phyloP scores from a whole-genome alignment of 257 asterid genomes.

The Scutellaria galericulata region DNA sequence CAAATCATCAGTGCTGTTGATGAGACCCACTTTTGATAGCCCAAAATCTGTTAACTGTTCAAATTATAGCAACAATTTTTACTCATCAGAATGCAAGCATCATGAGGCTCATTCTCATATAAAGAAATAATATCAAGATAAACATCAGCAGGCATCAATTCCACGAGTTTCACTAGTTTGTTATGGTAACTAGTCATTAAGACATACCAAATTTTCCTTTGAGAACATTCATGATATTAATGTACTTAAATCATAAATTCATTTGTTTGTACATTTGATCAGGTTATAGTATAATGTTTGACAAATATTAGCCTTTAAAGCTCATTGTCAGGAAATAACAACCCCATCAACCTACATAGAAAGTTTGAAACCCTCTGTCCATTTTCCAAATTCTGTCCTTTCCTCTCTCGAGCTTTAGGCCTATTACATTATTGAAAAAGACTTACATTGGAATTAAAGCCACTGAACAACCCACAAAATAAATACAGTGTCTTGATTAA shows the following conservation, averaged over 20 bases:
- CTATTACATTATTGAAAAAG: conserved; percentile 4
- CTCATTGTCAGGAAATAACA: conserved; percentile 13
- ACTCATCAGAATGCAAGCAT: conserved; percentile 33
- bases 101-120: conserved; percentile 18
- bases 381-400: conserved; percentile 5
- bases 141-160: conserved; percentile 28
- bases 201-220: background rate
- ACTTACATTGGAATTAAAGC: conserved; percentile 17
- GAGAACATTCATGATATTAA: conserved; percentile 28
- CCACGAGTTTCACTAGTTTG: conserved; percentile 22
- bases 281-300: conserved; percentile 6
- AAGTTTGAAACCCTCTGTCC: conserved; percentile 13
- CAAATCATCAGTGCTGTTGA: conserved; percentile 95
- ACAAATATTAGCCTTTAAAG: conserved; percentile 3
- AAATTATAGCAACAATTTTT: conserved; percentile 29
- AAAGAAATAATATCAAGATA: conserved; percentile 17
- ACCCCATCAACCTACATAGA: conserved; percentile 3
- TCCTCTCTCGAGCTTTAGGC: conserved; percentile 5
- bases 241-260: conserved; percentile 7
- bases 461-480: conserved; percentile 16
- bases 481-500: background rate
- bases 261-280: background rate
- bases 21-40: conserved; percentile 98
- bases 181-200: conserved; percentile 15
- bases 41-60: conserved; percentile 98